Evolutionary conservation across 2,329 filamentous ascomycete species (phyloP).

Genomic region (Fusarium sp.): DNA sequence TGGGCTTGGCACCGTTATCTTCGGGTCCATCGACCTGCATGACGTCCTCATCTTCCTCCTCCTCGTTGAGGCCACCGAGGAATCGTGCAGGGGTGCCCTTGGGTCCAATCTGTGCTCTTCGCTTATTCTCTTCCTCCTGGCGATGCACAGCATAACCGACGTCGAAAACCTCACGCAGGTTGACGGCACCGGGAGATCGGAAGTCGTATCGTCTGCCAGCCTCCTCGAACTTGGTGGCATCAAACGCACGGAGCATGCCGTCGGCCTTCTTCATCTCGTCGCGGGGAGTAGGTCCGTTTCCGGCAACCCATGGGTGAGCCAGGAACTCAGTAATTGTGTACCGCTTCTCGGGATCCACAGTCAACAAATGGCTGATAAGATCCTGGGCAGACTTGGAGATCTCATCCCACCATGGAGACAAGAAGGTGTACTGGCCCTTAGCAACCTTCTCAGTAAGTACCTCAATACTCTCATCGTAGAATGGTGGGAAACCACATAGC

Average conservation of each 20-base stretch:
- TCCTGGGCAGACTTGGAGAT: conserved; percentile 97
- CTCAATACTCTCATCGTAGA: conserved; percentile 98
- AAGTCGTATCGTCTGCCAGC: conserved; percentile 85
- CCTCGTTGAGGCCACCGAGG: conserved; percentile 77
- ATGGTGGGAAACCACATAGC: conserved; percentile 96
- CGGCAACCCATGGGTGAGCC: conserved; percentile 91
- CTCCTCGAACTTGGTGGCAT: conserved; percentile 65
- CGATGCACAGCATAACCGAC: conserved; percentile 98
- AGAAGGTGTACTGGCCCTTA: conserved; percentile 94
- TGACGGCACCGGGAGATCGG: conserved; percentile 93
- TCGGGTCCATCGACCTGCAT: conserved; percentile 73
- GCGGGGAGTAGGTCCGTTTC: conserved; percentile 68
- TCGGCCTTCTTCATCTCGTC: conserved; percentile 70
- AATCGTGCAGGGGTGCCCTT: conserved; percentile 72
- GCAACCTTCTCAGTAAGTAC: conserved; percentile 98
- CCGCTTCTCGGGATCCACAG: conserved; percentile 93
- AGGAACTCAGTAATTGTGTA: conserved; percentile 95
- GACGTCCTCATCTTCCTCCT: conserved; percentile 63
- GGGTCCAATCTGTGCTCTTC: conserved; percentile 83
- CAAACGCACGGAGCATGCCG: conserved; percentile 65
- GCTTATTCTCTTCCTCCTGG: conserved; percentile 95
- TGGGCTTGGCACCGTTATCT: conserved; percentile 58
- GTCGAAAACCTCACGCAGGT: conserved; percentile 96
- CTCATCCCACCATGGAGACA: conserved; percentile 99
- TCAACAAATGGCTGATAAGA: conserved; percentile 90